Conservation (phyloP, 257 asterid species). For the Lycium barbarum region DNA sequence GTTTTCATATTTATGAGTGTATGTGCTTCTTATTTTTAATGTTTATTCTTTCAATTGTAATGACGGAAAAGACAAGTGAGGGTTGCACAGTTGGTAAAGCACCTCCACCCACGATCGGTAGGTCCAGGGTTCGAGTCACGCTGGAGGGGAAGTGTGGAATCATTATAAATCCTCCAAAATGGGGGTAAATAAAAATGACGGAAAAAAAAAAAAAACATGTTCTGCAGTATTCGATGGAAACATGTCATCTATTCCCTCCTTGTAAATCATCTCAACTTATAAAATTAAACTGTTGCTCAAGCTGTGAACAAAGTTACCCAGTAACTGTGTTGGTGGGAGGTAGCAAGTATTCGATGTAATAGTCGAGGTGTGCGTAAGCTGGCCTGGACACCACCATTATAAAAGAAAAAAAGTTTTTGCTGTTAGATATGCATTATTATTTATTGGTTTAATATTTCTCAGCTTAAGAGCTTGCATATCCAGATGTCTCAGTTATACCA, state of each 20-base stretch:
- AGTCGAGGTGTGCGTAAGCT: not conserved
- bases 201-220: not conserved
- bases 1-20: not conserved
- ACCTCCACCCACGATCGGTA: too few species aligned
- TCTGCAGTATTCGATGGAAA: not conserved
- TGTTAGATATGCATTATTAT: not conserved
- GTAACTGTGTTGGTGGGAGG: conserved; percentile 2
- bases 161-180: too few species aligned
- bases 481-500: conserved; percentile 20
- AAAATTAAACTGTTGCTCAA: not conserved
- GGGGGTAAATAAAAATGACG: too few species aligned
- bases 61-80: not conserved
- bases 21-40: not conserved
- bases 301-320: not conserved
- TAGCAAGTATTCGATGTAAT: not conserved
- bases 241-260: not conserved
- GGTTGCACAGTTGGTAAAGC: too few species aligned
- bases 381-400: not conserved
- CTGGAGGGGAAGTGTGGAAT: too few species aligned
- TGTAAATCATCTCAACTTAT: not conserved
- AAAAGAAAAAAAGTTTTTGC: not conserved
- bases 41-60: not conserved
- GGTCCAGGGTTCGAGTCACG: too few species aligned
- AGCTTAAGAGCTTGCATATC: not conserved
- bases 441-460: not conserved